These are phyloP conservation scores for Chlorella sp. DNA, from an alignment of 139 green algal species.

Conservation along the genomic window DNA sequence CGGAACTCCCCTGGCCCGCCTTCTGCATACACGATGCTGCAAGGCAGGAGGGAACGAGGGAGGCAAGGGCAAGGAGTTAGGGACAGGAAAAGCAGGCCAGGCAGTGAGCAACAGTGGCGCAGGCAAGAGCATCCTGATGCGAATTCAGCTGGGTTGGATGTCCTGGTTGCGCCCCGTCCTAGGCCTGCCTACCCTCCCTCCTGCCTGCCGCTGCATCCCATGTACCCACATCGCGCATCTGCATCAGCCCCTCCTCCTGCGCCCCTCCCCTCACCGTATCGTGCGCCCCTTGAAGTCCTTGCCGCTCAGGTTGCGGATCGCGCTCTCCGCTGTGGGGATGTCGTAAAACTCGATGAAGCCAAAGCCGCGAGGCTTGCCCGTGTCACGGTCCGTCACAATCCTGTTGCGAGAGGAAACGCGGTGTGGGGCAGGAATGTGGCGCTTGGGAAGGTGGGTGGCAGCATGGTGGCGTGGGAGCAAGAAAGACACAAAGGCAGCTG, in stretches of 20 bases:
- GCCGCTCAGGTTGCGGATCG: constrained; percentile 86
- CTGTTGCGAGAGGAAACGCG: constrained; percentile 51
- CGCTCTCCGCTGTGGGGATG: constrained; percentile 84
- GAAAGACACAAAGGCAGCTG: background rate
- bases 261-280: constrained; percentile 41
- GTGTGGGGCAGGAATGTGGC: background rate
- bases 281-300: constrained; percentile 71
- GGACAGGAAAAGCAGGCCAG: background rate
- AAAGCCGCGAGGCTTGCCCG: constrained; percentile 94
- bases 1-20: constrained; percentile 31
- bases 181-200: too few species aligned
- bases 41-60: background rate
- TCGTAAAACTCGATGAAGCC: constrained; percentile 96
- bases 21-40: constrained; percentile 73
- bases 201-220: background rate
- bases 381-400: constrained; percentile 93
- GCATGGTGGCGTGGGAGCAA: background rate
- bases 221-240: background rate
- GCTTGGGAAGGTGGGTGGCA: background rate
- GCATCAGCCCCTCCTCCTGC: too few species aligned
- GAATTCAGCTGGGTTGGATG: too few species aligned
- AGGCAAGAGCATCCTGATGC: too few species aligned
- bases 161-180: background rate
- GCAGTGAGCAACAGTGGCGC: background rate
- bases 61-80: background rate